These are phyloP conservation scores for Boletellus sp. DNA, from an alignment of 768 basidiomycete genomes.

Conservation along the genomic window DNA sequence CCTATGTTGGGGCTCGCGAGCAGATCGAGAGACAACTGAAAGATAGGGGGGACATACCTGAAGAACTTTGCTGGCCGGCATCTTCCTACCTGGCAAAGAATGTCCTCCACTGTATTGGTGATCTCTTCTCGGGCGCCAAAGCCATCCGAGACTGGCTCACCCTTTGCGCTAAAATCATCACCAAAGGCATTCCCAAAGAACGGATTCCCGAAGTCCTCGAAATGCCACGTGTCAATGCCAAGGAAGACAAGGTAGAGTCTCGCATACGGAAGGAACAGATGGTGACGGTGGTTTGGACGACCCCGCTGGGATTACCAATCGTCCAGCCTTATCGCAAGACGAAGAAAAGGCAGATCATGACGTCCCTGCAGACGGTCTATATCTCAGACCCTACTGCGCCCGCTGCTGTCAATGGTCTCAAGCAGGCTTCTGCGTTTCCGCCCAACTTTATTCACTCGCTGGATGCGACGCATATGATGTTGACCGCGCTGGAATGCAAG, in stretches of 20 bases:
- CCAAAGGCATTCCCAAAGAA: conserved; percentile 78
- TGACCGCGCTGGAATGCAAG: conserved; percentile 86
- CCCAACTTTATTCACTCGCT: conserved; percentile 98
- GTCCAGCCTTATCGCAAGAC: conserved; percentile 93
- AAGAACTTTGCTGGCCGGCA: conserved; percentile 69
- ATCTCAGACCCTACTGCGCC: conserved; percentile 83
- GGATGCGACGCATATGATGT: conserved; percentile 98
- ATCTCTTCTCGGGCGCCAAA: conserved; percentile 90
- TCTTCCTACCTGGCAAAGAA: conserved; percentile 79
- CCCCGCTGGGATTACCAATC: conserved; percentile 90
- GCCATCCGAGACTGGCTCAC: conserved; percentile 91
- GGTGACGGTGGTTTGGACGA: conserved; percentile 96
- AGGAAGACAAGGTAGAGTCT: conserved; percentile 24
- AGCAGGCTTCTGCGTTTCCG: conserved; percentile 96
- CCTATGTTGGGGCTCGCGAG: conserved; percentile 88
- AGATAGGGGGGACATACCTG: conserved; percentile 66
- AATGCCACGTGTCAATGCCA: conserved; percentile 9
- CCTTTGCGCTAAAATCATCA: conserved; percentile 74
- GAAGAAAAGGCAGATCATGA: conserved; percentile 79
- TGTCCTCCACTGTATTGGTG: conserved; percentile 80
- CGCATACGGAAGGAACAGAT: conserved; percentile 82
- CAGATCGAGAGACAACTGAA: conserved; percentile 90
- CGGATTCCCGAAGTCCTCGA: conserved; percentile 48
- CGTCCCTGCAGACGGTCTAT: conserved; percentile 79
- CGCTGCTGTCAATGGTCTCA: conserved; percentile 74